phyloP scores from a whole-genome alignment of 176 grass and related monocot species.

The Tillandsia fasciculata region DNA sequence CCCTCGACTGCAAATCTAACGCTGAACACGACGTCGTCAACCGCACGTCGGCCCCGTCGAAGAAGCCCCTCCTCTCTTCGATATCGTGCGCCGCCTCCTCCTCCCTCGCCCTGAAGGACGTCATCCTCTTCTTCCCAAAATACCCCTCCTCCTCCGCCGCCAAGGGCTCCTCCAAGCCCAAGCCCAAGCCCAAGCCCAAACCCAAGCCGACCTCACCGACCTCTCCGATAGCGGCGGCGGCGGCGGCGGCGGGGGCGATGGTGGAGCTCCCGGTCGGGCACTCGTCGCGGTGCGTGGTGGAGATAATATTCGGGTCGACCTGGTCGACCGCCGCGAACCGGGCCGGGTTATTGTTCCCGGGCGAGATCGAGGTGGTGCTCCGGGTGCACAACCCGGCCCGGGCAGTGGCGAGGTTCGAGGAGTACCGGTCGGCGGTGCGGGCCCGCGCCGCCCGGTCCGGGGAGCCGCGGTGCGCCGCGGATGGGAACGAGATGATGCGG shows the following conservation, averaged over 20 bases:
- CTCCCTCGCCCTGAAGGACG: slow-evolving; percentile 28
- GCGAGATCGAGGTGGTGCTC: slow-evolving; percentile 45
- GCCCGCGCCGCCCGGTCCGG: slow-evolving; percentile 14
- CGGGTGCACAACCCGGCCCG: slow-evolving; percentile 42
- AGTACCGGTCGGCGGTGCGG: slow-evolving; percentile 28
- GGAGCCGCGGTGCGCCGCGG: slow-evolving; percentile 42
- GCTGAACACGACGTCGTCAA: slow-evolving; percentile 58
- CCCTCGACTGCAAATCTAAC: slow-evolving; percentile 77
- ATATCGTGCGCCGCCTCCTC: slow-evolving; percentile 52
- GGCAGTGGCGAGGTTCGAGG: slow-evolving; percentile 50
- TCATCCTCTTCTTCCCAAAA: slow-evolving; percentile 20
- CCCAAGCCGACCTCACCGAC: not conserved
- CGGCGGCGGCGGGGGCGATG: slow-evolving; percentile 23
- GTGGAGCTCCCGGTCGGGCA: slow-evolving; percentile 41
- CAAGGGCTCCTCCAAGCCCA: slow-evolving; percentile 7
- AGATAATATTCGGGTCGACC: slow-evolving; percentile 53
- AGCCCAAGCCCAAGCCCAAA: slow-evolving; percentile 27
- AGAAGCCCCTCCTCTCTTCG: slow-evolving; percentile 30
- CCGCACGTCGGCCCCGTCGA: slow-evolving; percentile 18
- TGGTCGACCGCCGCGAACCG: slow-evolving; percentile 11
- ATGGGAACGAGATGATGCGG: slow-evolving; percentile 70
- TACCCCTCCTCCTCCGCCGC: slow-evolving; percentile 13
- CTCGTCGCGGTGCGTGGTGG: slow-evolving; percentile 52
- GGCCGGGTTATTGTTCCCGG: not conserved
- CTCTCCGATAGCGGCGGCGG: not conserved